phyloP scores from a whole-genome alignment of 208 protist species.

The Trichomonas tenax region DNA sequence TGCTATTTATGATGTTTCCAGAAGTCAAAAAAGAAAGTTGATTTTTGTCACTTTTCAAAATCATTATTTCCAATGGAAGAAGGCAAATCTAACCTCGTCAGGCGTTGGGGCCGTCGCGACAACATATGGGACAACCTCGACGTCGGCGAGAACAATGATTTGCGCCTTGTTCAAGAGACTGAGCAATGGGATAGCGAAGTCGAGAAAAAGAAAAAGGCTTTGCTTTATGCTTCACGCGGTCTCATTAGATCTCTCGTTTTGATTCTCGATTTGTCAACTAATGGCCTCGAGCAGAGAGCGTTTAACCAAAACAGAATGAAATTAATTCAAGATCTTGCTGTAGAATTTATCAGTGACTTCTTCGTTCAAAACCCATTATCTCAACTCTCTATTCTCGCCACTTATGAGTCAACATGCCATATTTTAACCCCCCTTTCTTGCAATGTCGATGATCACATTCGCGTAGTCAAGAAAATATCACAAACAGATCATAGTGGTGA shows the following conservation, averaged over 20 bases:
- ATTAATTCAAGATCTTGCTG: neutral
- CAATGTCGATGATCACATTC: neutral
- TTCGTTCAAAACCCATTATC: conserved; percentile 17
- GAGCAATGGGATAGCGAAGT: neutral
- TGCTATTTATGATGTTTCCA: too few relatives aligned
- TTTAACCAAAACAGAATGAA: neutral
- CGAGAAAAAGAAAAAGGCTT: neutral
- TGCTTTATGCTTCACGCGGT: neutral
- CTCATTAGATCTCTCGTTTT: neutral
- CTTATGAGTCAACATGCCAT: neutral
- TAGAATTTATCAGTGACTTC: neutral
- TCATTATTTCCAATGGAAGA: neutral
- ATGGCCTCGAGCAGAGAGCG: neutral
- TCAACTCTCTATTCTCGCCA: neutral
- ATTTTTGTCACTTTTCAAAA: too few relatives aligned
- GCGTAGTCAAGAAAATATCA: neutral
- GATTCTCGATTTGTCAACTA: neutral
- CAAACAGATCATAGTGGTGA: neutral
- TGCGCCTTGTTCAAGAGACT: neutral
- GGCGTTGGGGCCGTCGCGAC: neutral
- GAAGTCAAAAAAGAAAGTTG: too few relatives aligned
- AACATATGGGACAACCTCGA: neutral
- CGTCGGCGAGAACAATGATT: neutral
- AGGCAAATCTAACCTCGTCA: neutral
- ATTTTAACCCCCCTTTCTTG: neutral